phyloP scores from a whole-genome alignment of 2,329 filamentous ascomycete species.

The Colletotrichum spinosum region DNA sequence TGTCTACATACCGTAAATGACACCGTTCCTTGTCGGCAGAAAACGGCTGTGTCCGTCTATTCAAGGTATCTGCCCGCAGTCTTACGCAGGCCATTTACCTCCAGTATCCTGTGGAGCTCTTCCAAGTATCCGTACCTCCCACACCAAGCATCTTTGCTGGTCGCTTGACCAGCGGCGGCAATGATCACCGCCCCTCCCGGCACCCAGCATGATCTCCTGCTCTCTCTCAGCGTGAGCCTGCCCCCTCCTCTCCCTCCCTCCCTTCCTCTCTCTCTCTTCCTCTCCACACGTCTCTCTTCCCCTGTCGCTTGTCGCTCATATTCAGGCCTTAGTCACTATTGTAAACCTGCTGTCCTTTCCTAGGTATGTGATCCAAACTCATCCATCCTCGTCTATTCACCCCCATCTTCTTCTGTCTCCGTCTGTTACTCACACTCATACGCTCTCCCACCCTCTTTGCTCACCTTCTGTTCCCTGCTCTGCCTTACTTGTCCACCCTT shows the following conservation, averaged over 20 bases:
- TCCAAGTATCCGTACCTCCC: too few species aligned
- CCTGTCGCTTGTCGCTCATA: conserved; percentile 42
- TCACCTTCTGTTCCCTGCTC: conserved; percentile 46
- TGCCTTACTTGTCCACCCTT: conserved; percentile 44
- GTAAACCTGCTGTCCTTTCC: conserved; percentile 12
- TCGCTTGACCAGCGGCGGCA: too few species aligned
- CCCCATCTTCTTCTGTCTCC: conserved; percentile 43
- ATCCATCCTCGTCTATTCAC: conserved; percentile 39
- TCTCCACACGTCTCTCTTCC: conserved; percentile 31
- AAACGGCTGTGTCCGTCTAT: too few species aligned
- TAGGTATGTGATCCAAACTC: conserved; percentile 19
- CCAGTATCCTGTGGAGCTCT: too few species aligned
- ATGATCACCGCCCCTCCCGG: not conserved
- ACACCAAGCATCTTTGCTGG: too few species aligned
- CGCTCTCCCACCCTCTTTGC: conserved; percentile 44
- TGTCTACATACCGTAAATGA: too few species aligned
- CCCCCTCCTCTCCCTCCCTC: conserved; percentile 46
- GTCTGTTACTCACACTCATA: conserved; percentile 39
- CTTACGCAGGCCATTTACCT: too few species aligned
- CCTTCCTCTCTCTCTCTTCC: conserved; percentile 5
- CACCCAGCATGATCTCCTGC: not conserved
- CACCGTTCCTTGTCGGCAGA: too few species aligned
- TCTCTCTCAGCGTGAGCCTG: conserved; percentile 22
- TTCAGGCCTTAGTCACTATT: too few species aligned
- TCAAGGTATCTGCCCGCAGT: too few species aligned